Base-by-base conservation (phyloP, 1,284 basidiomycete species). In the Fomitopsis betulina region DNA sequence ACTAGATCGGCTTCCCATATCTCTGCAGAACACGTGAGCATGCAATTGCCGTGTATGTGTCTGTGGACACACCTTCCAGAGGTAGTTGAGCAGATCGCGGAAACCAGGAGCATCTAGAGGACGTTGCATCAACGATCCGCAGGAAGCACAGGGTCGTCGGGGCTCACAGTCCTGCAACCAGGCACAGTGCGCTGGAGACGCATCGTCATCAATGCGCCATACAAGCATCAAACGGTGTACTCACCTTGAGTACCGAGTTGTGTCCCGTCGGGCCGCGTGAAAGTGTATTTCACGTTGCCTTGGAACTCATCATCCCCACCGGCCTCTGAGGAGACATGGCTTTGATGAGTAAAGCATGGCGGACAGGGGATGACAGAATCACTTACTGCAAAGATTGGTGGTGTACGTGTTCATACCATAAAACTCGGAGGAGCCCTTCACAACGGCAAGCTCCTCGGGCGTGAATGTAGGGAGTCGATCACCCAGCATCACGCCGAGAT, bases 351-450 rank as follows among this genome's bases (percentile, higher is more conserved):
- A 2, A 30, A 57, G 25, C 21, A 32, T 30, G 15, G 45, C 15
- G 40, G 13, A 38, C 6, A 30, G 27, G 25, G 19, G 2, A 13
- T 25, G 25, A 30, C 8, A n/a, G 39, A 42, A 51, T 25, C 10
- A 78, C 80, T 67, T 62, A 85, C 84, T 80, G 73, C 84, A 81
- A 19, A 87, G 76, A 68, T 89, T 86, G 45, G 82, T 87, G 2
- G 87, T 87, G 72, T 91, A 91, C 10, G 86, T 86, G 72, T 89
- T 87, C 76, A 85, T 80, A 33, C 83, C 86, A 65, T 86, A 84
- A 71, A 89, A 89, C 65, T 89, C 88, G 2, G 84, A 85, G 6
- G 83, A 86, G 40, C 83, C 87, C 60, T 83, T 82, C 57, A 92
- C 83, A 43, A 91, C 72, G 25, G 71, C 70, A 43, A 80, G 63